Evolutionary conservation across 192 early-diverging fungal species (phyloP), one percentile per base, ranked within the genome.

Genomic region (Backusella psychrophila): DNA sequence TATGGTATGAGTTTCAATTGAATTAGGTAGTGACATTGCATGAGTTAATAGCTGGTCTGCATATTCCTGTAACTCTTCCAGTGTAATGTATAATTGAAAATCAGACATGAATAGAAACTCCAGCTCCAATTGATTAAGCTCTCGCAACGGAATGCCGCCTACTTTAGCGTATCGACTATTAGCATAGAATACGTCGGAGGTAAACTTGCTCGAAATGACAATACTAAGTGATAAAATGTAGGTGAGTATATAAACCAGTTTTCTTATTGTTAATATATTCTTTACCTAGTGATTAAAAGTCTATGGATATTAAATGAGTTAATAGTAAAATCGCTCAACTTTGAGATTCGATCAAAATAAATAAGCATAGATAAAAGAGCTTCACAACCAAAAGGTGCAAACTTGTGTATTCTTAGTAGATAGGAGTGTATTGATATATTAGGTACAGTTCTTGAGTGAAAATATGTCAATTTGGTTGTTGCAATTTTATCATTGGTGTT

Each of bases 81-180:
- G 74, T 44, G 86, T 87, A 4, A 93, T 85, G 59, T 89, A 86
- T 34, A 94, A 83, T 49, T 93, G 89, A 76, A 94, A 94, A 71
- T 88, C 83, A 39, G 84, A 85, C 17, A 92, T 77, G 56, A 92
- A 91, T 63, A 94, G 77, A 31, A 94, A 87, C 83, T 94, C 92
- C 52, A 94, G 74, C 70, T 94, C 93, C n/a, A 93, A 78, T 76
- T 89, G 89, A 75, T 94, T 93, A 72, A 94, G 76, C 77, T 94
- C 93, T 1, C 71, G 79, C 34, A 92, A 70, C 0, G 92, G 90
- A 17, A 94, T 82, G 1, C 93, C 93, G 35, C 93, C 93, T 17
- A 94, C 92, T 87, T 90, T 86, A 12, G 92, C 88, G 80, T 94
- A 94, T 33, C 89, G 89, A 26, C 88, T 80, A 74, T 93, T 94